Evolutionary conservation across 129 eudicot species (phyloP).

Genomic region (Lactuca sativa): DNA sequence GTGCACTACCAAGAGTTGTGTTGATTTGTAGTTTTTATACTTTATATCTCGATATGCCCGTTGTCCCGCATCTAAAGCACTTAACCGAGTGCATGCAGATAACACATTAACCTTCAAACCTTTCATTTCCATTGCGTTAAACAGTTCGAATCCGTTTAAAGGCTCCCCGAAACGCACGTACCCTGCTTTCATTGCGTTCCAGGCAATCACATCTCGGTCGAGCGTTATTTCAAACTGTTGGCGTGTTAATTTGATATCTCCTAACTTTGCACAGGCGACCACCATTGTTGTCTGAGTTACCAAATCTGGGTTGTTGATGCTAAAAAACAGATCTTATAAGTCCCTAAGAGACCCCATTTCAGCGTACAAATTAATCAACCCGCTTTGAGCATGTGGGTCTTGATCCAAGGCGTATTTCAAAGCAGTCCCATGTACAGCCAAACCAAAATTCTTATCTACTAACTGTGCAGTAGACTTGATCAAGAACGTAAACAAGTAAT

Average conservation of each 20-base stretch:
- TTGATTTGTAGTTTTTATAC: constrained; percentile 26
- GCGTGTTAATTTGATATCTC: constrained; percentile 39
- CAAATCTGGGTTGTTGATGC: constrained; percentile 27
- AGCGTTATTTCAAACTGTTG: constrained; percentile 51
- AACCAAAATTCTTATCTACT: no score
- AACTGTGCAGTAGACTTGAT: constrained; percentile 36
- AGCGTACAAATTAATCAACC: constrained; percentile 39
- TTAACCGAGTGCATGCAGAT: constrained; percentile 44
- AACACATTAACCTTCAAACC: constrained; percentile 43
- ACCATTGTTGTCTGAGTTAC: constrained; percentile 42
- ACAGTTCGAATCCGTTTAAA: constrained; percentile 29
- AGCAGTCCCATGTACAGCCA: constrained; percentile 27
- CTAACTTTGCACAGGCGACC: constrained; percentile 40
- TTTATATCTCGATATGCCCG: constrained; percentile 24
- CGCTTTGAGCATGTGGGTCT: constrained; percentile 41
- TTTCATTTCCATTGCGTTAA: constrained; percentile 33
- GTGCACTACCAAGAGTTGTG: constrained; percentile 41
- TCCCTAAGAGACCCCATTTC: constrained; percentile 27
- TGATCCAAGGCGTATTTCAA: constrained; percentile 36
- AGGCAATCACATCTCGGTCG: constrained; percentile 41
- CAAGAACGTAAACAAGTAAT: constrained; percentile 43
- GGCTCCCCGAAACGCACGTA: constrained; percentile 31
- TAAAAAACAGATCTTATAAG: constrained; percentile 23
- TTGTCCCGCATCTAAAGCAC: constrained; percentile 31
- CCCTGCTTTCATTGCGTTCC: constrained; percentile 54